Evolutionary conservation across 176 grass and related monocot genomes (phyloP).

Genomic region (Sorghum bicolor): DNA sequence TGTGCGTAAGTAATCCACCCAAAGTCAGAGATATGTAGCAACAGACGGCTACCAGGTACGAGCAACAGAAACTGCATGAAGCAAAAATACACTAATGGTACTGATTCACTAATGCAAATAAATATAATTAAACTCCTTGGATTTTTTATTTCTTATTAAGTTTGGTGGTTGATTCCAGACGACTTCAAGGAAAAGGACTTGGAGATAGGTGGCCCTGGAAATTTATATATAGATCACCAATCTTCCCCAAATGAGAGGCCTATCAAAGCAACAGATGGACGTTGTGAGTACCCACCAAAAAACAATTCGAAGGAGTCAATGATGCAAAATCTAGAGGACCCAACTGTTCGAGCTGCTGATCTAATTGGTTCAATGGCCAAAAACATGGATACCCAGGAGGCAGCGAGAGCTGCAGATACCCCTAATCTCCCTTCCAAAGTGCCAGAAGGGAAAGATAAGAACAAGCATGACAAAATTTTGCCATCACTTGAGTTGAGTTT

Average conservation of each 20-base stretch:
- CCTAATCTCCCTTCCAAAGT: conserved; percentile 45
- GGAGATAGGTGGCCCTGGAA: conserved; percentile 63
- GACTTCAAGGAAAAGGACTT: conserved; percentile 63
- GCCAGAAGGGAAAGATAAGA: conserved; percentile 40
- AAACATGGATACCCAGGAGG: conserved; percentile 33
- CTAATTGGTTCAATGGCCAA: conserved; percentile 69
- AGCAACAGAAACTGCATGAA: conserved; percentile 37
- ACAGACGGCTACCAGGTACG: conserved; percentile 39
- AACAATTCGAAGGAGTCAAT: conserved; percentile 27
- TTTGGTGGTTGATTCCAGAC: conserved; percentile 42
- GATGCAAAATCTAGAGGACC: conserved; percentile 43
- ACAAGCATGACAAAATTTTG: conserved; percentile 26
- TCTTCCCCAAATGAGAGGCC: conserved; percentile 25
- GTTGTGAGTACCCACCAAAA: conserved; percentile 26
- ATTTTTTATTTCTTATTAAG: neutral
- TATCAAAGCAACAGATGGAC: conserved; percentile 34
- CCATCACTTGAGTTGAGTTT: conserved; percentile 69
- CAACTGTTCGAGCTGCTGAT: conserved; percentile 55
- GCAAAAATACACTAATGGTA: conserved; percentile 63
- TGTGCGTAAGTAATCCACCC: conserved; percentile 69
- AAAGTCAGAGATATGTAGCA: conserved; percentile 55
- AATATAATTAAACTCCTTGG: neutral
- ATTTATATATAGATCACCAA: conserved; percentile 29
- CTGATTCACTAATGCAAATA: neutral
- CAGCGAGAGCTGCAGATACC: conserved; percentile 22